phyloP scores from a whole-genome alignment of 164 flowering plant species.

The Nelumbo lutea region DNA sequence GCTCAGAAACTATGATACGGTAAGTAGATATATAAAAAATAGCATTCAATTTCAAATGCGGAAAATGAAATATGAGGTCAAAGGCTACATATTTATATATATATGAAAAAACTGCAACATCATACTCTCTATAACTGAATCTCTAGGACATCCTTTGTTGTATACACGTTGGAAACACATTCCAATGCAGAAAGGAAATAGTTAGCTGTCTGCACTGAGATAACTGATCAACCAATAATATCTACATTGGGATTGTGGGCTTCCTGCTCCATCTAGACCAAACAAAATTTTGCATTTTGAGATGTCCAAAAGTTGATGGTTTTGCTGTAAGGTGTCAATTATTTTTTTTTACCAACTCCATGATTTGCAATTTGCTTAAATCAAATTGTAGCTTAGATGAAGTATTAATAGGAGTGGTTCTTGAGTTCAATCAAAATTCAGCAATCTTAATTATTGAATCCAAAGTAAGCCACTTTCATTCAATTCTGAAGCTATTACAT shows the following conservation, averaged over 20 bases:
- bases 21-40: background rate
- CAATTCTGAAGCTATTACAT: background rate
- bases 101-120: background rate
- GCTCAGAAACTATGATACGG: background rate
- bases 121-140: background rate
- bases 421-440: no score
- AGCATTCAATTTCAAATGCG: background rate
- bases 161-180: background rate
- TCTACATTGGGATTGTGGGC: background rate
- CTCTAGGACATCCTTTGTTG: background rate
- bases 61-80: background rate
- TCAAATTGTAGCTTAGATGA: no score
- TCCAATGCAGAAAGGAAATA: no score
- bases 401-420: no score
- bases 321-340: no score
- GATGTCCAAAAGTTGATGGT: background rate
- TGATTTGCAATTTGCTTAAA: no score
- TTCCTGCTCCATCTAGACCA: background rate
- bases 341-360: no score
- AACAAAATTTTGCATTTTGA: no score
- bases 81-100: background rate
- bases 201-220: no score
- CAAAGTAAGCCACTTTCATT: no score
- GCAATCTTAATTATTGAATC: no score
- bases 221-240: background rate